Base-by-base conservation (phyloP, 495 filamentous ascomycete genomes). In the Annulohypoxylon moriforme region DNA sequence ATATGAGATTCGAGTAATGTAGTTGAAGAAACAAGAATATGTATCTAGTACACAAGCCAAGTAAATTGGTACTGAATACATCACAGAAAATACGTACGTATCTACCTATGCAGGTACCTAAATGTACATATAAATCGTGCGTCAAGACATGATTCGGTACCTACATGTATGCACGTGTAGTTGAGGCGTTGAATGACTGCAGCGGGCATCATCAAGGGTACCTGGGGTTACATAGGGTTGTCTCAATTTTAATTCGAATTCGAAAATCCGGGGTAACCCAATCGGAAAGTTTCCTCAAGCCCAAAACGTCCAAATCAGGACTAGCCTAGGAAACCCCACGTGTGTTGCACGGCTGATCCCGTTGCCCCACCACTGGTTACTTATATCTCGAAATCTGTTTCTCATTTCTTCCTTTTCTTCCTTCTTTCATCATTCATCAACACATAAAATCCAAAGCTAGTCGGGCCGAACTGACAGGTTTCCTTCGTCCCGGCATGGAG, bases 221-320 rank as follows among this genome's bases (percentile, higher is more conserved):
- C 27, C 27, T 29, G 27, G 27, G 27, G 27, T 29, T 29, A 29
- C 27, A 29, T 29, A 29, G 27, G 27, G 27, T 6, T 29, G 27
- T 29, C 6, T 29, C n/a, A n/a, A n/a, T 29, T 20, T 16, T 2
- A 44, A 44, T 7, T 14, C 8, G 33, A 29, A 13, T 25, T 4
- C 5, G 8, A 40, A 60, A 58, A 59, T 59, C 52, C 6, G 63
- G 38, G 63, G 63, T 65, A 2, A 36, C 5, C 63, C 63, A 66
- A 66, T 66, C 38, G 63, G 63, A 59, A 38, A 14, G 11, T 59
- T 66, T 20, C 18, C 25, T 18, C 4, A 3, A 1, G 3, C 4
- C 20, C 10, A 44, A 24, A 22, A n/a, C 14, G 10, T 40, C 53
- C 20, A 36, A 38, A 66, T 49, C n/a, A 18, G 27, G 61, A 22